These are phyloP conservation scores for Leishmania turanica DNA, from an alignment of 208 protist genomes.

Conservation along the genomic window DNA sequence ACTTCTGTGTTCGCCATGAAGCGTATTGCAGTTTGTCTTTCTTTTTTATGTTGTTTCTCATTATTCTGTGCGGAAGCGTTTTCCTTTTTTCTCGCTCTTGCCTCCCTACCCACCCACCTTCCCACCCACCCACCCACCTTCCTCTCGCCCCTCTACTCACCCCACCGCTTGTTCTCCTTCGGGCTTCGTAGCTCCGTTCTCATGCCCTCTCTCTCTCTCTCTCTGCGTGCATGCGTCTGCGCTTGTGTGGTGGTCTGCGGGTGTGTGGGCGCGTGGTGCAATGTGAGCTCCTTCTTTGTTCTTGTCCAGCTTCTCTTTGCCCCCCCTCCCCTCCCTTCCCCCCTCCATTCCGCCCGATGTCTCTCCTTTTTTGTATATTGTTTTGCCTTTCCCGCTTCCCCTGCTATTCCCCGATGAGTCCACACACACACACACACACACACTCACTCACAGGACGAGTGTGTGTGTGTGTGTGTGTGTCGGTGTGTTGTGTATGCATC, in stretches of 20 bases:
- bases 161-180: neutral
- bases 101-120: neutral
- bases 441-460: no score
- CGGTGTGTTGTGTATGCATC: neutral
- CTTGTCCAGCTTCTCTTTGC: neutral
- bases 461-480: neutral
- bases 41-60: neutral
- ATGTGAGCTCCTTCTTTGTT: neutral
- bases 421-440: no score
- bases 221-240: neutral
- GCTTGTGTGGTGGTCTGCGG: neutral
- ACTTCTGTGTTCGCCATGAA: neutral
- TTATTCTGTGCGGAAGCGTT: neutral
- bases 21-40: neutral
- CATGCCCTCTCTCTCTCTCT: neutral
- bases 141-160: no score
- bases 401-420: neutral
- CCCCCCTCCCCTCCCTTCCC: neutral
- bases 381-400: neutral
- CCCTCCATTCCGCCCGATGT: neutral
- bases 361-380: neutral
- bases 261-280: neutral
- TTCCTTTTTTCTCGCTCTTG: no score
- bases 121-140: neutral
- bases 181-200: neutral